Evolutionary conservation across 192 early-diverging fungal genomes (phyloP).

Genomic region (Kappamyces sp.): DNA sequence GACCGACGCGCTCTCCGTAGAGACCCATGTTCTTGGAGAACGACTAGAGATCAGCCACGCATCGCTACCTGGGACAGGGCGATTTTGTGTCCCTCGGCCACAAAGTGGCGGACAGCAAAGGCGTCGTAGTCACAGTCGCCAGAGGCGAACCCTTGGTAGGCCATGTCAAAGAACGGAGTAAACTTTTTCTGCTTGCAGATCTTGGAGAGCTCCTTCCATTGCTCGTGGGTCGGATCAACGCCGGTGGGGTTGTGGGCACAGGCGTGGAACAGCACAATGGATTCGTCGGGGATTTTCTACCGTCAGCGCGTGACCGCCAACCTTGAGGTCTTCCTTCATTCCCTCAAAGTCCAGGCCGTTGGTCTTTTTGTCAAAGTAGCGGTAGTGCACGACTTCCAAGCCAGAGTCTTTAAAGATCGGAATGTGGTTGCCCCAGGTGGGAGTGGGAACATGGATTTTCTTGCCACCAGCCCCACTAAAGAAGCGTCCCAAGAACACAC

Average conservation of each 20-base stretch:
- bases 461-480: conserved; percentile 67
- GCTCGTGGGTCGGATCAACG: conserved; percentile 87
- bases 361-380: conserved; percentile 91
- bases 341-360: conserved; percentile 89
- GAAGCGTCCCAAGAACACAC: conserved; percentile 75
- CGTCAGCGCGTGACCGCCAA: neutral
- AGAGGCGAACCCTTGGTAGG: conserved; percentile 99
- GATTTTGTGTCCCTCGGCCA: conserved; percentile 64
- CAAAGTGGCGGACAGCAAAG: conserved; percentile 89
- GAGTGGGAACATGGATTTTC: conserved; percentile 86
- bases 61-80: conserved; percentile 62
- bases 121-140: conserved; percentile 85
- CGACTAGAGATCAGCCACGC: conserved; percentile 33
- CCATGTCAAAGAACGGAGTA: conserved; percentile 97
- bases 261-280: conserved; percentile 90
- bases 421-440: conserved; percentile 96
- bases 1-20: conserved; percentile 94
- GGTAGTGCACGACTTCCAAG: conserved; percentile 78
- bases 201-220: conserved; percentile 85
- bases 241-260: conserved; percentile 99
- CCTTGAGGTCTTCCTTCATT: conserved; percentile 86
- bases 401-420: conserved; percentile 89
- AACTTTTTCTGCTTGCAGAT: conserved; percentile 70
- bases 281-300: conserved; percentile 75
- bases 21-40: conserved; percentile 99